Evolutionary conservation across 2,329 filamentous ascomycete species (phyloP), one percentile per base, ranked within the genome.

Genomic region (Sclerotinia trifoliorum): DNA sequence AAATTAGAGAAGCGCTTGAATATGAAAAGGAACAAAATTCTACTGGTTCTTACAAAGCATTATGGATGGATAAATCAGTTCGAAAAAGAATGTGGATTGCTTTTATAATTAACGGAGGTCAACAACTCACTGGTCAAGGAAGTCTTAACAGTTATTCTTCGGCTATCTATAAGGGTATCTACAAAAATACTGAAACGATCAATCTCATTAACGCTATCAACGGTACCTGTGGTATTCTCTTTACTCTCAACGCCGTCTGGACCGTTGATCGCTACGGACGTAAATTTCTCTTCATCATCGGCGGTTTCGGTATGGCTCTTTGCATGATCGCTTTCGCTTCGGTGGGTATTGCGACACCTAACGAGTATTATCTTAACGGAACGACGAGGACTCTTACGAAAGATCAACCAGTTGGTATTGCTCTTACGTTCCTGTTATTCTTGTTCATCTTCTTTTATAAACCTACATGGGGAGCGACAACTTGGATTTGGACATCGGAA

Each of bases 151-250:
- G 85, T 4, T 92, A 92, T 82, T 89, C 85, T 26, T 90, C 88
- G n/a, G 85, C 86, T 73, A 89, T 92, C 75, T 92, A 92, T 81
- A 86, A 90, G 79, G 88, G 89, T 76, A 85, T 91, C 32, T 92
- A 89, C 81, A 82, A 80, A 32, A 82, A 79, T 66, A 80, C 78
- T 66, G 80, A 84, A 62, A 87, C 83, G 29, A 90, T 91, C 76
- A 87, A 88, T 71, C 81, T 92, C 44, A 92, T 92, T 81, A 92
- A 92, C 77, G 89, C 89, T 5, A 81, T 92, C 66, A 92, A 91
- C 76, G 89, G 88, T 52, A 92, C 89, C 7, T 89, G 88, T 72
- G 88, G 88, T 68, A 92, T 92, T 71, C 70, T 91, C 29, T 92
- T 92, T 79, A 92, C 89, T 0, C 81, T 91, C 56, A 91, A 91